phyloP scores from a whole-genome alignment of 257 asterid species.

The Penstemon newberryi region DNA sequence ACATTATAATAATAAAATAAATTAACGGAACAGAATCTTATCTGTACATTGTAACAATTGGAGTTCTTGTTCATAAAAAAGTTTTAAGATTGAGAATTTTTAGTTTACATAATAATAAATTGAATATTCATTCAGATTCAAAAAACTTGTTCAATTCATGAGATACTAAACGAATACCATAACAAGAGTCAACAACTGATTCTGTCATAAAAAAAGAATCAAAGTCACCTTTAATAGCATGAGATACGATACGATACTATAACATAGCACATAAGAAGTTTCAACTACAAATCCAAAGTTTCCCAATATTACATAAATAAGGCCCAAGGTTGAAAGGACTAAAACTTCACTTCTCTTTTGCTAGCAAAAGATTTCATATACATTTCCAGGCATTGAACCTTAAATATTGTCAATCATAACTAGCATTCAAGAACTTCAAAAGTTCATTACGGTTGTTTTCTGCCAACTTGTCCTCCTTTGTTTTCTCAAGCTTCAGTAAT shows the following conservation, averaged over 20 bases:
- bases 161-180: too few species aligned
- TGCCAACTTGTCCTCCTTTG: slow-evolving; percentile 93
- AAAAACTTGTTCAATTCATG: too few species aligned
- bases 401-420: slow-evolving; percentile 66
- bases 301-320: background rate
- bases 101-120: too few species aligned
- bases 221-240: background rate
- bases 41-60: too few species aligned
- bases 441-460: slow-evolving; percentile 86
- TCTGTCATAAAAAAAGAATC: too few species aligned
- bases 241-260: background rate
- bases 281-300: background rate
- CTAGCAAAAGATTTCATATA: slow-evolving; percentile 10
- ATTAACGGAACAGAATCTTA: too few species aligned
- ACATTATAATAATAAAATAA: too few species aligned
- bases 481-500: slow-evolving; percentile 80
- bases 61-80: too few species aligned
- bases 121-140: too few species aligned
- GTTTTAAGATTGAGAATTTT: too few species aligned
- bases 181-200: too few species aligned
- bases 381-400: slow-evolving; percentile 13
- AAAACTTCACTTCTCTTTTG: background rate
- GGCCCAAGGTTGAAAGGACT: background rate
- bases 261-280: background rate
- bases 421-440: slow-evolving; percentile 89